These are phyloP conservation scores for Oenanthe javanica DNA, from an alignment of 140 eudicot species.

Conservation along the genomic window DNA sequence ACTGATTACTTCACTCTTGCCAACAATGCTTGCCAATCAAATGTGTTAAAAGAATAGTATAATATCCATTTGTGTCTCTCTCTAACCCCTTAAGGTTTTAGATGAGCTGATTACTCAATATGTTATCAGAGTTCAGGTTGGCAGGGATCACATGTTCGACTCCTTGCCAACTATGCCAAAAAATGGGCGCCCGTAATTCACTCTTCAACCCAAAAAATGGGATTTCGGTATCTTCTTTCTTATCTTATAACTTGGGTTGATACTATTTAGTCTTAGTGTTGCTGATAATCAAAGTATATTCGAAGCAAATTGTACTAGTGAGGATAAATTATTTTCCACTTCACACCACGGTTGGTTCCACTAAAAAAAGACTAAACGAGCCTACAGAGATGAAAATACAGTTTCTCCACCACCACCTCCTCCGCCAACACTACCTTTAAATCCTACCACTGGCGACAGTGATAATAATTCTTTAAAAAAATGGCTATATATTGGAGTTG, in stretches of 20 bases:
- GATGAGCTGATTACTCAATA: no score
- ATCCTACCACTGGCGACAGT: slow-evolving; percentile 11
- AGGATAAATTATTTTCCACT: slow-evolving; percentile 24
- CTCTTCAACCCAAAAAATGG: no score
- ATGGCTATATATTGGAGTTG: slow-evolving; percentile 48
- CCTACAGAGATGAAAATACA: slow-evolving; percentile 23
- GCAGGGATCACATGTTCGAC: slow-evolving; percentile 21
- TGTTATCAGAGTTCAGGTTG: slow-evolving; percentile 35
- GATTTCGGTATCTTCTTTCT: slow-evolving; percentile 30
- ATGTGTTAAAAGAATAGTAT: no score
- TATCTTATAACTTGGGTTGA: slow-evolving; percentile 40
- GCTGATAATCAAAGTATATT: slow-evolving; percentile 22
- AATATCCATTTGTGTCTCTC: no score
- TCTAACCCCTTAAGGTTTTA: no score
- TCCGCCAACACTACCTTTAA: slow-evolving; percentile 20
- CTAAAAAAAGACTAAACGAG: slow-evolving; percentile 19
- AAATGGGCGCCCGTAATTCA: no score
- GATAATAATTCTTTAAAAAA: slow-evolving; percentile 31
- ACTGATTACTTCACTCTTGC: slow-evolving; percentile 33
- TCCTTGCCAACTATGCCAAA: no score
- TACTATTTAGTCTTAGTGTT: slow-evolving; percentile 13
- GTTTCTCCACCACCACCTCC: slow-evolving; percentile 31
- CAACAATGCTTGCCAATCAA: slow-evolving; percentile 42
- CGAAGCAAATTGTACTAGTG: slow-evolving; percentile 41
- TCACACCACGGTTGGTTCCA: slow-evolving; percentile 63